A percentile compares a stretch with the other conserved stretches of the same genome.
phyloP scores from a whole-genome alignment of 805 yeast species.

The Wickerhamiella kurtzmanii region DNA sequence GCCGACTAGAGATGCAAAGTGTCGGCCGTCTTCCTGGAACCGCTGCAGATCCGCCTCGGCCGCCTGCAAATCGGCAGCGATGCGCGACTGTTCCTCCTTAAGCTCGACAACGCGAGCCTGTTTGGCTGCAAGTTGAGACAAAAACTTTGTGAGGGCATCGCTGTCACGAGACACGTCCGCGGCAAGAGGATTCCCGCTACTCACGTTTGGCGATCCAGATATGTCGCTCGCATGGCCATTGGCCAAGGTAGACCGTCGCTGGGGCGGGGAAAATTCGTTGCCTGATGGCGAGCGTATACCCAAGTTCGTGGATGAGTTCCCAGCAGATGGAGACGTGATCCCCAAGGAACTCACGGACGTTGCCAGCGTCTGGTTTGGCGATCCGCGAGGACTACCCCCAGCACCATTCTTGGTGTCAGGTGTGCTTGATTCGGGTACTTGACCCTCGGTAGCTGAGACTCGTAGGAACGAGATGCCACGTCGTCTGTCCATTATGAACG shows the following conservation, averaged over 20 bases:
- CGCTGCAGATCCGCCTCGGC: constrained; percentile 27
- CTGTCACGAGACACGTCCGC: neutral
- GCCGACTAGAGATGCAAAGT: constrained; percentile 11
- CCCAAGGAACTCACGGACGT: neutral
- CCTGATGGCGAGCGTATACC: neutral
- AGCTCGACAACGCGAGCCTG: constrained; percentile 29
- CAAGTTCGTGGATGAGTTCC: neutral
- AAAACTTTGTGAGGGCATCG: constrained; percentile 14
- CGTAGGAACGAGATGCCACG: neutral
- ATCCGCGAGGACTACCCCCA: neutral
- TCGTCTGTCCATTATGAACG: neutral
- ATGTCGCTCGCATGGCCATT: neutral
- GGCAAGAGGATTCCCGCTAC: neutral
- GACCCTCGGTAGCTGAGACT: neutral
- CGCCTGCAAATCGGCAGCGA: constrained; percentile 23
- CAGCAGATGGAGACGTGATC: neutral
- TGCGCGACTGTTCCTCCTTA: constrained; percentile 19
- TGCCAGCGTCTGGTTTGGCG: neutral
- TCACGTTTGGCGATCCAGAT: too few species aligned
- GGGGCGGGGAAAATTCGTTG: neutral
- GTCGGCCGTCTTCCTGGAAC: constrained; percentile 15
- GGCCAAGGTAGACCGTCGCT: neutral
- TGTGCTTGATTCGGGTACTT: neutral
- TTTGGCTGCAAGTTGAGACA: constrained; percentile 27
- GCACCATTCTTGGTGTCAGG: neutral